These are phyloP conservation scores for Kwoniella shandongensis DNA, from an alignment of 768 basidiomycete genomes.

Conservation along the genomic window DNA sequence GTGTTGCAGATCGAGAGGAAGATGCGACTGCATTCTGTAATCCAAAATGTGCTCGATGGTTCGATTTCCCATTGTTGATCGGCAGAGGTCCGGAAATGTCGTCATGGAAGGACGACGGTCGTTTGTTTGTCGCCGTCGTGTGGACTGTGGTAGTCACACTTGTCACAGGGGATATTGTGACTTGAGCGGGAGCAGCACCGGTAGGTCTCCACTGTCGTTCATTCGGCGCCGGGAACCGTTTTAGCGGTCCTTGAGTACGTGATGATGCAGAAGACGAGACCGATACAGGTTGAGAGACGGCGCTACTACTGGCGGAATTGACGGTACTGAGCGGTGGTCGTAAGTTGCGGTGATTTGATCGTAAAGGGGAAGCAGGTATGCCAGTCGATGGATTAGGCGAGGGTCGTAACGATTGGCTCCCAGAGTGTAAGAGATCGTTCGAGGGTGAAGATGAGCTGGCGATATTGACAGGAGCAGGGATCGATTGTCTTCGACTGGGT, in stretches of 20 bases:
- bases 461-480: not conserved
- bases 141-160: constrained; percentile 44
- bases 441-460: not conserved
- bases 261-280: constrained; percentile 10
- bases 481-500: not conserved
- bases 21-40: constrained; percentile 13
- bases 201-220: constrained; percentile 42
- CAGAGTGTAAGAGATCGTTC: not conserved
- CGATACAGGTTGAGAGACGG: constrained; percentile 20
- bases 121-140: constrained; percentile 6
- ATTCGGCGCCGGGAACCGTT: constrained; percentile 20
- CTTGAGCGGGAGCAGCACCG: constrained; percentile 43
- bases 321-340: constrained; percentile 22
- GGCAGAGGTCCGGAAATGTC: constrained; percentile 4
- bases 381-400: too few relatives aligned
- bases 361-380: too few relatives aligned
- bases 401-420: not conserved
- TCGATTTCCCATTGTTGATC: not conserved
- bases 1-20: constrained; percentile 22
- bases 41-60: constrained; percentile 17
- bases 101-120: too few relatives aligned
- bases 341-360: constrained; percentile 4
- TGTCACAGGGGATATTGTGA: constrained; percentile 43
- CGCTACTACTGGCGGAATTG: constrained; percentile 18
- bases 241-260: constrained; percentile 7